Base-by-base conservation (phyloP, 2,329 filamentous ascomycete species). In the Annulohypoxylon truncatum region DNA sequence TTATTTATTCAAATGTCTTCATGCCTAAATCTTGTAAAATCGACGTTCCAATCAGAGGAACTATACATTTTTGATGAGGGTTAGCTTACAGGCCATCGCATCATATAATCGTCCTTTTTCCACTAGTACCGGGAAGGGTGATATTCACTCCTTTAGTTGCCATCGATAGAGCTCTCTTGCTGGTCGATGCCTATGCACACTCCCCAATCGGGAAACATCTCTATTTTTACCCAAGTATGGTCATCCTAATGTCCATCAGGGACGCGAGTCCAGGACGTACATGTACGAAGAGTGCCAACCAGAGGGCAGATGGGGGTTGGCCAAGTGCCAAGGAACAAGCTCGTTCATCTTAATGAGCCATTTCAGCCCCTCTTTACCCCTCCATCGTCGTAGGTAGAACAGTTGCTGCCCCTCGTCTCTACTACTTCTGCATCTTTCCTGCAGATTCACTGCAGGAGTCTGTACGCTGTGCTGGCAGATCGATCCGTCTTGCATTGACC, bases 391-490 rank as follows among this genome's bases (percentile, higher is more conserved):
- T 48, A 33, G 28, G 46, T 61, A 50, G 44, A 57, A 61, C 33
- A 62, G n/a, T 62, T 53, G 59, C 51, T 74, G 69, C 73, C 72
- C 72, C 73, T 73, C 73, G 64, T 73, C 71, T 71, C 66, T 40
- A 71, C 66, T 58, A 42, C 67, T 42, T 67, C 55, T 71, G 72
- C 73, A 73, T 68, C 64, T 70, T 51, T 63, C 63, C 64, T 72
- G 72, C 73, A 75, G 67, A 64, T 63, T 58, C 58, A 59, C 68
- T 74, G 73, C 73, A 72, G 69, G 65, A 74, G 63, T 65, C 66
- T 71, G 15, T 66, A 70, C 69, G 72, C 71, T 74, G 73, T 70
- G 73, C 61, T 75, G 73, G 73, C 73, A 74, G 68, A 71, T 72
- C 63, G 61, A 73, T 74, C 71, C 72, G 68, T 56, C 52, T 24